Evolutionary conservation across 805 yeast genomes (phyloP).

Genomic region (Kluyveromyces starmeri): DNA sequence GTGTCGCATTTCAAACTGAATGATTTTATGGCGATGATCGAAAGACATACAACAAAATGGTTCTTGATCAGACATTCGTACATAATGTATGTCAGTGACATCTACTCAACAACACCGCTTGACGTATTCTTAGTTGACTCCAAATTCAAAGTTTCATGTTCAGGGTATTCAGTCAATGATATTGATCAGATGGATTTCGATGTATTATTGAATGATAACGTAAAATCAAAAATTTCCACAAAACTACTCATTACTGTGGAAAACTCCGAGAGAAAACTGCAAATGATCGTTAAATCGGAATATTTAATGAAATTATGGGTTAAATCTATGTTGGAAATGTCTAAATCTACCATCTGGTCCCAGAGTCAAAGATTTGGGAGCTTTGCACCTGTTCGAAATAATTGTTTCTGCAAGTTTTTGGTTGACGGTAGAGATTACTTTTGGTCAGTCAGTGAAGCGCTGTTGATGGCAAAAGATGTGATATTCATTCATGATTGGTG

Average conservation of each 20-base stretch:
- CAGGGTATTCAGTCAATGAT: conserved; percentile 24
- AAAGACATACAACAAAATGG: conserved; percentile 90
- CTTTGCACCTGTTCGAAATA: conserved; percentile 83
- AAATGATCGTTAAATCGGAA: conserved; percentile 59
- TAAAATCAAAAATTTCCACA: conserved; percentile 38
- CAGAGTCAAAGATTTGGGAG: conserved; percentile 69
- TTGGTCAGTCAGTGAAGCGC: conserved; percentile 91
- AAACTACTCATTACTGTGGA: conserved; percentile 51
- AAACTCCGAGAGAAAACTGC: conserved; percentile 70
- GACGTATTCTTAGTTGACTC: conserved; percentile 90
- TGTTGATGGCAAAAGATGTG: conserved; percentile 88
- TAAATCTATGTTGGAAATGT: conserved; percentile 62
- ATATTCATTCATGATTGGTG: conserved; percentile 98
- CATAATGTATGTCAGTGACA: conserved; percentile 75
- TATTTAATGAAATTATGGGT: conserved; percentile 67
- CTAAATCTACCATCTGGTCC: conserved; percentile 61
- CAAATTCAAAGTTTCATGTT: conserved; percentile 48
- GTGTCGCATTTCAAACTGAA: conserved; percentile 78
- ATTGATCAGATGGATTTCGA: conserved; percentile 12
- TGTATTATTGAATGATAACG: conserved; percentile 13
- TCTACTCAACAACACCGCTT: conserved; percentile 76
- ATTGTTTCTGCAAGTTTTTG: conserved; percentile 91
- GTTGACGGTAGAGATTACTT: conserved; percentile 94
- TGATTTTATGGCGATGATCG: conserved; percentile 80
- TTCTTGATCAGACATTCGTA: conserved; percentile 77